phyloP scores from a whole-genome alignment of 768 basidiomycete genomes.

The Lentinula edodes region DNA sequence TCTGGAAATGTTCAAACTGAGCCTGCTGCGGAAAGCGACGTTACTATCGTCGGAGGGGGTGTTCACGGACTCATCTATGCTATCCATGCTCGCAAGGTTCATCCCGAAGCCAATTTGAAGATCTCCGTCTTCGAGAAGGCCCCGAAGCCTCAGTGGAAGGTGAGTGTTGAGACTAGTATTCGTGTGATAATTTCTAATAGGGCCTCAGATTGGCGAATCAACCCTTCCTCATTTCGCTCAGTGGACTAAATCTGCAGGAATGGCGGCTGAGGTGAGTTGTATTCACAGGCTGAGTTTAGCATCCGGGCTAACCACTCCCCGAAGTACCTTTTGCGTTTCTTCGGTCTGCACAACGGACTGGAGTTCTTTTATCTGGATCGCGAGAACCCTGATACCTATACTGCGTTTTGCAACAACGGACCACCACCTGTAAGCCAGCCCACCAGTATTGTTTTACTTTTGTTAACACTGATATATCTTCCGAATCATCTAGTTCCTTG shows the following conservation, averaged over 20 bases:
- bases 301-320: neutral
- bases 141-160: constrained; percentile 6
- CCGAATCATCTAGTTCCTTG: neutral
- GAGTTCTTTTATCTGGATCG: constrained; percentile 11
- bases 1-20: neutral
- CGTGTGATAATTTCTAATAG: neutral
- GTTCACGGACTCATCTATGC: constrained; percentile 13
- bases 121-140: constrained; percentile 7
- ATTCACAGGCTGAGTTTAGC: neutral
- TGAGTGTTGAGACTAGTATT: constrained; percentile 5
- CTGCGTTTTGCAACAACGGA: constrained; percentile 11
- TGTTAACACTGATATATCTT: neutral
- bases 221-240: constrained; percentile 11
- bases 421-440: constrained; percentile 7
- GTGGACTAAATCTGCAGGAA: constrained; percentile 11
- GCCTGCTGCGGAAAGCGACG: constrained; percentile 4
- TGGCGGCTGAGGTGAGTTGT: neutral
- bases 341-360: constrained; percentile 10
- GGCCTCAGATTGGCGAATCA: constrained; percentile 10
- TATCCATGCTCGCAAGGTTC: constrained; percentile 11
- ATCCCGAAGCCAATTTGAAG: neutral
- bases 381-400: constrained; percentile 8
- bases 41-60: constrained; percentile 12
- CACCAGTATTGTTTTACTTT: neutral
- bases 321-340: constrained; percentile 8